A percentile compares a stretch with the other conserved stretches of the same genome.
Conservation (phyloP, 176 grass and related monocot species). For the Rhynchospora breviuscula region DNA sequence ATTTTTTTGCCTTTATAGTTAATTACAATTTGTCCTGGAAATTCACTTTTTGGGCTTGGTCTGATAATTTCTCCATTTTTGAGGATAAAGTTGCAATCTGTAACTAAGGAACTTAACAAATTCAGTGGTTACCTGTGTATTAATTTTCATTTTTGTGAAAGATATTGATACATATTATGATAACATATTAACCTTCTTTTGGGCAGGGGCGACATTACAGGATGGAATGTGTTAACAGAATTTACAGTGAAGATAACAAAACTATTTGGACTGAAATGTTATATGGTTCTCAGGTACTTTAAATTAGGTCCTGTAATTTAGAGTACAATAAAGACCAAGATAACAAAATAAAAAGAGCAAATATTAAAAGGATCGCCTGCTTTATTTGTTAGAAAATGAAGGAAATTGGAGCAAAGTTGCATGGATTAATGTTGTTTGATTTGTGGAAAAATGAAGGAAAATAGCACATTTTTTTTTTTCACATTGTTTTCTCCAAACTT, state of each 20-base stretch:
- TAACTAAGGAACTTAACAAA: not conserved
- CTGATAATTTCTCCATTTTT: constrained; percentile 14
- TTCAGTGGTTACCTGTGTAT: not conserved
- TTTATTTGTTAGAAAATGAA: too few species aligned
- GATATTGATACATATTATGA: not conserved
- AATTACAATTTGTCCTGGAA: not conserved
- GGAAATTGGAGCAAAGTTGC: too few species aligned
- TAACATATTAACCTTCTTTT: constrained; percentile 21
- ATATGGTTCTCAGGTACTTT: constrained; percentile 89
- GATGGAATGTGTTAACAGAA: constrained; percentile 87
- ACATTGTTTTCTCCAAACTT: too few species aligned
- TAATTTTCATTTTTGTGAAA: not conserved
- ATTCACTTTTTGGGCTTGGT: not conserved
- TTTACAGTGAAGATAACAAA: constrained; percentile 71
- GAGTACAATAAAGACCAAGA: not conserved
- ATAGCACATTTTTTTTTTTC: too few species aligned
- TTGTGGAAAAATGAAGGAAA: too few species aligned
- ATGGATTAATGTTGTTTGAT: too few species aligned
- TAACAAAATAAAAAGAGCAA: not conserved
- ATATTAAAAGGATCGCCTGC: not conserved
- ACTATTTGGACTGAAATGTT: constrained; percentile 73
- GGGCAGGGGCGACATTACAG: constrained; percentile 74
- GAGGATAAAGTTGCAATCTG: constrained; percentile 1
- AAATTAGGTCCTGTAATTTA: not conserved
- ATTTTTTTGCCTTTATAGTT: not conserved